Percentiles rank a stretch among this genome's conserved stretches.
Evolutionary conservation across 176 grass and related monocot genomes (phyloP).

Genomic region (Hordeum marinum): DNA sequence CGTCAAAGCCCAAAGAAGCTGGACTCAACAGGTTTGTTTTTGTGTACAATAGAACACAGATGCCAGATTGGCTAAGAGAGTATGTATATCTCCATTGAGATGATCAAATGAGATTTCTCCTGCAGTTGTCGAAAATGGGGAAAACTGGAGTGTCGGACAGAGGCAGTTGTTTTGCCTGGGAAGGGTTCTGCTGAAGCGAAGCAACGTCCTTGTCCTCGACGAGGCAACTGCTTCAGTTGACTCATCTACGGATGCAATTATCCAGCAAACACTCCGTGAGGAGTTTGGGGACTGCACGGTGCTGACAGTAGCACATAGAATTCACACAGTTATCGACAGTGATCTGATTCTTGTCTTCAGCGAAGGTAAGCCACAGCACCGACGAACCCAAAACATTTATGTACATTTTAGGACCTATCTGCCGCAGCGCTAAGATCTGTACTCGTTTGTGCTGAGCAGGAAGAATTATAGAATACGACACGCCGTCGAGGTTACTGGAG

Average conservation of each 20-base stretch:
- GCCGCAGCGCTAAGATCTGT: neutral
- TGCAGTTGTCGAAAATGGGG: constrained; percentile 89
- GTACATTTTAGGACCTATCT: constrained; percentile 19
- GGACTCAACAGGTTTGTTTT: constrained; percentile 64
- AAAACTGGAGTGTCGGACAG: constrained; percentile 96
- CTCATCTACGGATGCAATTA: constrained; percentile 69
- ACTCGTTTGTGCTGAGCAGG: constrained; percentile 51
- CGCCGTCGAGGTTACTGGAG: constrained; percentile 70
- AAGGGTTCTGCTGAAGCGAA: constrained; percentile 78
- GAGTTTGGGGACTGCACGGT: constrained; percentile 77
- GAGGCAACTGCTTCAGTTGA: constrained; percentile 97
- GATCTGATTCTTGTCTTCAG: constrained; percentile 85
- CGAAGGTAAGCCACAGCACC: constrained; percentile 49
- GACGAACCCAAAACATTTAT: neutral
- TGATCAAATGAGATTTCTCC: constrained; percentile 6
- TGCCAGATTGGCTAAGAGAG: neutral
- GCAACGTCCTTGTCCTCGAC: constrained; percentile 75
- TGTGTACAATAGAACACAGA: neutral
- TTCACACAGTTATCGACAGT: constrained; percentile 93
- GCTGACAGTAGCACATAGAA: constrained; percentile 87
- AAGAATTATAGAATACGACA: constrained; percentile 74
- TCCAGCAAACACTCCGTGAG: constrained; percentile 60
- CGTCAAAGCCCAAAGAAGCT: constrained; percentile 67
- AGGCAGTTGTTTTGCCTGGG: constrained; percentile 90
- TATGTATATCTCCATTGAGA: neutral